phyloP scores from a whole-genome alignment of 352 stramenopile genomes.

The Phytophthora brassicae region DNA sequence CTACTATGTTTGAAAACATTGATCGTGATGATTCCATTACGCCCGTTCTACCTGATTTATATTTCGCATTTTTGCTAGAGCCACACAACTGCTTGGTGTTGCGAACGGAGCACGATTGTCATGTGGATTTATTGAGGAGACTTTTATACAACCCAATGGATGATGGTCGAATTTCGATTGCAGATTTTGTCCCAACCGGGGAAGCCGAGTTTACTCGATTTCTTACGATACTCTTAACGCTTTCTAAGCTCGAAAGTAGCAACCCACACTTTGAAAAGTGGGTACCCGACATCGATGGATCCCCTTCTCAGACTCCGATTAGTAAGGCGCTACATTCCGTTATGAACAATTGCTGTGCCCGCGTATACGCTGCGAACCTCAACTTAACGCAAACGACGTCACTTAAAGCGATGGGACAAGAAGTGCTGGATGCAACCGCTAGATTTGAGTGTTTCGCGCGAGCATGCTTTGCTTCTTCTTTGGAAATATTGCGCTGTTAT shows the following conservation, averaged over 20 bases:
- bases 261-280: slow-evolving; percentile 13
- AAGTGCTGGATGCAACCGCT: slow-evolving; percentile 21
- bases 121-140: slow-evolving; percentile 31
- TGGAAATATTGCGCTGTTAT: slow-evolving; percentile 29
- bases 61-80: slow-evolving; percentile 22
- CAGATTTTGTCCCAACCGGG: slow-evolving; percentile 40
- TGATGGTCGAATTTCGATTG: slow-evolving; percentile 37
- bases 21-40: neutral
- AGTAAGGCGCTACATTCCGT: slow-evolving; percentile 46
- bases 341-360: slow-evolving; percentile 50
- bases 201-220: slow-evolving; percentile 32
- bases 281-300: slow-evolving; percentile 1
- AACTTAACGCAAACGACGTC: slow-evolving; percentile 26
- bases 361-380: slow-evolving; percentile 34
- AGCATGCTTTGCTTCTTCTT: slow-evolving; percentile 38
- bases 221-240: slow-evolving; percentile 31
- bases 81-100: slow-evolving; percentile 14
- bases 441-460: slow-evolving; percentile 50
- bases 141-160: slow-evolving; percentile 40
- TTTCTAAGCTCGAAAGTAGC: slow-evolving; percentile 39
- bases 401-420: slow-evolving; percentile 17
- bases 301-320: slow-evolving; percentile 37
- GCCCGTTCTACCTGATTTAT: slow-evolving; percentile 13
- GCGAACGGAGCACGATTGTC: slow-evolving; percentile 31
- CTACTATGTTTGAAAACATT: neutral